Evolutionary conservation across 768 basidiomycete species (phyloP), one percentile per base, ranked within the genome.

Genomic region (Pulveroboletus sp.): DNA sequence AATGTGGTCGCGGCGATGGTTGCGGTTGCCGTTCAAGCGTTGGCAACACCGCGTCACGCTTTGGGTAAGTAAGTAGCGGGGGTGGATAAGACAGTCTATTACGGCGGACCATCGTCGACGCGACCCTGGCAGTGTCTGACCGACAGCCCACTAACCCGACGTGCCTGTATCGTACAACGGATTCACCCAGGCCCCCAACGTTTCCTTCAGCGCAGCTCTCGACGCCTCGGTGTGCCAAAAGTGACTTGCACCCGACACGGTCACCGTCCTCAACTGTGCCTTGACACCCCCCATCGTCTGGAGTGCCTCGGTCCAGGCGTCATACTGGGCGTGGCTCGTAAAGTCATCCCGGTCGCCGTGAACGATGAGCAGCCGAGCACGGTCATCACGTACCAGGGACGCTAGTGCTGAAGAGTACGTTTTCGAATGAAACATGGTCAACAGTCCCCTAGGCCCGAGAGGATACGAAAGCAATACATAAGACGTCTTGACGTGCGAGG

Each of bases 401-500:
- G 73, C 66, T 43, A 92, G 69, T 15, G 75, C 74, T 2, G 66
- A 63, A 12, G 71, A 70, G 57, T 92, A 90, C 11, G 70, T 72
- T 8, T 68, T 67, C 5, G 81, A 69, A 46, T 75, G 73, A 71
- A 93, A 91, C 46, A 85, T 62, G 21, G 89, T 91, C 39, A 93
- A 71, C 65, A 82, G 76, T 10, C 74, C 72, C 45, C 86, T 74
- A 8, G 83, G 81, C 12, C 82, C 79, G 5, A 91, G 69, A 0
- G 89, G 89, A 60, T 92, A 91, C 3, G 89, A 90, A 18, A 92
- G 66, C 36, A 92, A 63, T 39, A 89, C 70, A 63, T 89, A 85
- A 11, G 77, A 77, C 0, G 80, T 83, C 59, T 71, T 74, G 39
- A 84, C 61, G n/a, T 70, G 68, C 15, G 72, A 58, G 0, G 73